These are phyloP conservation scores for Aspergillus fischeri DNA, from an alignment of 2,329 filamentous ascomycete genomes.

Conservation along the genomic window DNA sequence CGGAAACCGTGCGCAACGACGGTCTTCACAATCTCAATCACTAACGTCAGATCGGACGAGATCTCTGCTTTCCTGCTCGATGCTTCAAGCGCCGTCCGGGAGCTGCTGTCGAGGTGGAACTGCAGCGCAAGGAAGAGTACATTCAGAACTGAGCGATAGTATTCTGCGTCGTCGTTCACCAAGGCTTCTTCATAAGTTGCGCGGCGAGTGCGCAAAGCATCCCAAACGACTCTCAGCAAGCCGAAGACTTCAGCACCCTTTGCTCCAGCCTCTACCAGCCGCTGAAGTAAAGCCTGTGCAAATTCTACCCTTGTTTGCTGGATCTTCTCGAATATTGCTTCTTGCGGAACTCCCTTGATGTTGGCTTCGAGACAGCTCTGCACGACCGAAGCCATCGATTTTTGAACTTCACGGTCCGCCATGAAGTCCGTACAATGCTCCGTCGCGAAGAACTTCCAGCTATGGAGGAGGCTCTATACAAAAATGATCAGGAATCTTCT, in stretches of 20 bases:
- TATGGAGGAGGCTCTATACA: constrained; percentile 68
- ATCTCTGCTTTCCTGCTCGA: constrained; percentile 35
- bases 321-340: constrained; percentile 76
- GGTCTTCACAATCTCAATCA: constrained; percentile 75
- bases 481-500: constrained; percentile 22
- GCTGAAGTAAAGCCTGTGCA: constrained; percentile 75
- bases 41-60: constrained; percentile 49
- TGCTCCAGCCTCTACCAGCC: constrained; percentile 59
- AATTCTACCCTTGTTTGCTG: constrained; percentile 74
- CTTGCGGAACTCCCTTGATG: constrained; percentile 64
- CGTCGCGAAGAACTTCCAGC: constrained; percentile 83
- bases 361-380: constrained; percentile 77
- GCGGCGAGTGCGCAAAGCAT: constrained; percentile 52
- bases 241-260: constrained; percentile 49
- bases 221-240: constrained; percentile 58
- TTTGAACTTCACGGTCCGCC: constrained; percentile 55
- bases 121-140: constrained; percentile 78
- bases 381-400: constrained; percentile 69
- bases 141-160: constrained; percentile 80
- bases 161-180: constrained; percentile 55
- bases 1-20: constrained; percentile 80
- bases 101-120: constrained; percentile 38
- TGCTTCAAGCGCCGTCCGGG: constrained; percentile 32
- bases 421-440: constrained; percentile 69
- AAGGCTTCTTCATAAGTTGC: constrained; percentile 59